Evolutionary conservation across 345 rosid species (phyloP).

Genomic region (Iberis pinnata): DNA sequence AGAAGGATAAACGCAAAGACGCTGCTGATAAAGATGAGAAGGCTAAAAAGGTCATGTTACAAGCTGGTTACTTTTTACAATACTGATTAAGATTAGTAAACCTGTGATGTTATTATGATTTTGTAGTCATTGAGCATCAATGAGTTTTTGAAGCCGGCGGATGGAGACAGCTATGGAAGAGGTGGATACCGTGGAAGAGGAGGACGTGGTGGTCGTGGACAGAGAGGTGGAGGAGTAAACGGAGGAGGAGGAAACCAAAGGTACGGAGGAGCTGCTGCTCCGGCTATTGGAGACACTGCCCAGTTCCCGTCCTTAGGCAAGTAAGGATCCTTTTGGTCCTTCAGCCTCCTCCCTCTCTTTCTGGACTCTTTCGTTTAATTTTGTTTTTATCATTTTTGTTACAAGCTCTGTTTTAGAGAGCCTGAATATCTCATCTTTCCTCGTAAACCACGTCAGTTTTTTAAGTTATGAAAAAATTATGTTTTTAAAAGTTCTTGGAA

Average conservation of each 20-base stretch:
- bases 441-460: background rate
- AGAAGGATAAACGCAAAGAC: constrained; percentile 47
- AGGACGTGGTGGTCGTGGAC: constrained; percentile 38
- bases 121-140: constrained; percentile 53
- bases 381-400: constrained; percentile 21
- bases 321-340: constrained; percentile 17
- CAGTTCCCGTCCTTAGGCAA: constrained; percentile 65
- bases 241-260: constrained; percentile 19
- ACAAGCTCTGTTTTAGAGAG: constrained; percentile 16
- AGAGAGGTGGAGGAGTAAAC: constrained; percentile 23
- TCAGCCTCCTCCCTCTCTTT: background rate
- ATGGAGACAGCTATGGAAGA: constrained; percentile 40
- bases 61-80: no score
- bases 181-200: constrained; percentile 49
- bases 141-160: constrained; percentile 66
- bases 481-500: no score
- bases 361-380: constrained; percentile 18
- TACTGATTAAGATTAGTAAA: no score
- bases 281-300: constrained; percentile 52
- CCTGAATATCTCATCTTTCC: no score
- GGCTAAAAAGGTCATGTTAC: constrained; percentile 46
- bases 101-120: no score
- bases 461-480: background rate
- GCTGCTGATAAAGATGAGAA: constrained; percentile 55
- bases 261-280: constrained; percentile 26